A percentile compares a stretch with the other conserved stretches of the same genome.
phyloP scores from a whole-genome alignment of 78 protist genomes.

The Creolimax fragrantissima region DNA sequence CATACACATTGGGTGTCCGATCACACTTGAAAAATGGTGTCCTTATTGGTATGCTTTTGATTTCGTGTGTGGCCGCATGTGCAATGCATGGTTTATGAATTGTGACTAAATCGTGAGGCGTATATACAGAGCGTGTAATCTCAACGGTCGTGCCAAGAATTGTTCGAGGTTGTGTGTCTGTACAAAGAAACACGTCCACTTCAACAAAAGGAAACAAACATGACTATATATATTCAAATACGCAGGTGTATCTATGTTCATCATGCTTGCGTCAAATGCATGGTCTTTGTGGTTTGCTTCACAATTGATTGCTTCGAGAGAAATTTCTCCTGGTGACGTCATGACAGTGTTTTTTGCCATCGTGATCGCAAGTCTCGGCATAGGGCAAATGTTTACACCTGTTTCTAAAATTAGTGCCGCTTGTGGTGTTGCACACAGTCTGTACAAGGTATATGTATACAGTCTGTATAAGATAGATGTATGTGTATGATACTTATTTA shows the following conservation, averaged over 20 bases:
- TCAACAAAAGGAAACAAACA: no score
- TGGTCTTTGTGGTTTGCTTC: conserved; percentile 59
- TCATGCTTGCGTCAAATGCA: conserved; percentile 35
- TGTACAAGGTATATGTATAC: conserved; percentile 17
- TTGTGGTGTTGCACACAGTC: conserved; percentile 50
- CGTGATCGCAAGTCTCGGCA: conserved; percentile 57
- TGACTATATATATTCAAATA: no score
- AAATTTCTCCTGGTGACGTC: conserved; percentile 40
- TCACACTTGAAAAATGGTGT: conserved; percentile 12
- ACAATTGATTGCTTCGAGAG: conserved; percentile 28
- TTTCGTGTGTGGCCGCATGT: neutral
- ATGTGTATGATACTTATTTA: neutral
- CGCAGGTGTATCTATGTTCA: conserved; percentile 49
- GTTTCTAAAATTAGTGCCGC: conserved; percentile 43
- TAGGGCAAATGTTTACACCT: conserved; percentile 49
- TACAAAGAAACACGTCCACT: no score
- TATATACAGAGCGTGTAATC: no score
- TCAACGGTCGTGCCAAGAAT: no score
- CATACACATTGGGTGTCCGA: conserved; percentile 24
- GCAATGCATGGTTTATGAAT: neutral
- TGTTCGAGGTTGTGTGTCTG: no score
- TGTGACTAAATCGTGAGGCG: no score
- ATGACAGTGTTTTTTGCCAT: conserved; percentile 51
- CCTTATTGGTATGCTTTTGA: neutral
- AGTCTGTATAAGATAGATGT: neutral